Conservation (phyloP, 257 asterid genomes). For the Ilex aquifolium region DNA sequence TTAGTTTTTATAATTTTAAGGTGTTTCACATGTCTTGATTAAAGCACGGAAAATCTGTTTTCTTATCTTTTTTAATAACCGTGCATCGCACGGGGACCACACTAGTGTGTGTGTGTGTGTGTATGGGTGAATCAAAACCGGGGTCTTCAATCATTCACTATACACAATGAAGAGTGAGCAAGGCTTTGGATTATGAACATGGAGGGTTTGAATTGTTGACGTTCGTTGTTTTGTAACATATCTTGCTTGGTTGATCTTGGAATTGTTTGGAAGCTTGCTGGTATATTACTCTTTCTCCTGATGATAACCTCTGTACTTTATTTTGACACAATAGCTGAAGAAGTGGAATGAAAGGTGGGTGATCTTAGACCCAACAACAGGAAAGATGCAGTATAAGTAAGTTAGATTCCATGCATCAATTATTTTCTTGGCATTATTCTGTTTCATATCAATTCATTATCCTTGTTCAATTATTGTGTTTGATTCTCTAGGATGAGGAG, state of each 20-base stretch:
- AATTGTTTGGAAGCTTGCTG: conserved; percentile 11
- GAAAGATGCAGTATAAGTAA: conserved; percentile 98
- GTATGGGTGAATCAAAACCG: background rate
- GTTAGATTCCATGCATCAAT: conserved; percentile 14
- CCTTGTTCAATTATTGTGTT: conserved; percentile 10
- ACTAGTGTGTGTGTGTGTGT: too few relatives aligned
- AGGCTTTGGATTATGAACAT: background rate
- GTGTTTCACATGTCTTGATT: too few relatives aligned
- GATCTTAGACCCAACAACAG: conserved; percentile 94
- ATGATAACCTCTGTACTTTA: conserved; percentile 11
- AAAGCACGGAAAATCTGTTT: too few relatives aligned
- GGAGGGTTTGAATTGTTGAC: background rate
- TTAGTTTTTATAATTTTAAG: too few relatives aligned
- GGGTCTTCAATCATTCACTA: background rate
- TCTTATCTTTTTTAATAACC: too few relatives aligned
- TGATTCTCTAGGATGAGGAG: conserved; percentile 59
- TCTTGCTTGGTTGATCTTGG: conserved; percentile 5
- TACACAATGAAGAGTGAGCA: background rate
- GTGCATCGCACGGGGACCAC: too few relatives aligned
- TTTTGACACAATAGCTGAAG: conserved; percentile 52
- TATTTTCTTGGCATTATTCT: conserved; percentile 5
- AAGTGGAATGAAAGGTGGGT: conserved; percentile 99
- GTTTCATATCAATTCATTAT: conserved; percentile 5
- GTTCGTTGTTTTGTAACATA: too few relatives aligned
- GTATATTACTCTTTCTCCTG: background rate